phyloP scores from a whole-genome alignment of 495 filamentous ascomycete genomes.

The Penicillium verhagenii region DNA sequence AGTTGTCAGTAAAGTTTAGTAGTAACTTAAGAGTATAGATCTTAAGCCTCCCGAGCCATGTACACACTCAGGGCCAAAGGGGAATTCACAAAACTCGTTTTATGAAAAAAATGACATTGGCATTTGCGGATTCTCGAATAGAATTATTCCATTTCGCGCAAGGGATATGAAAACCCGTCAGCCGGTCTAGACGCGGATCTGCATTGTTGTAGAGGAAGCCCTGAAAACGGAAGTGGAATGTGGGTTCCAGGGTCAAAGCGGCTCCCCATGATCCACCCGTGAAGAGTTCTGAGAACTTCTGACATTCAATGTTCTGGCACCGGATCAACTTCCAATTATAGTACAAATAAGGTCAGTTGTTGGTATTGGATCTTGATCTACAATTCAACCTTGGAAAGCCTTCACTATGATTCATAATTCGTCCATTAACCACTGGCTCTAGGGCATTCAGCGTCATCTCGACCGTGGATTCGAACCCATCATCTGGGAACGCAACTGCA shows the following conservation, averaged over 20 bases:
- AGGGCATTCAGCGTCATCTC: neutral
- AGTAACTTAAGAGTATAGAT: constrained; percentile 13
- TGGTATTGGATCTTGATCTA: neutral
- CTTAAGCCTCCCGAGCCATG: too few relatives aligned
- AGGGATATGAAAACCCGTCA: neutral
- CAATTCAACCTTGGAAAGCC: neutral
- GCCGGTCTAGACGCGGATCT: constrained; percentile 12
- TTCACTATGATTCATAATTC: neutral
- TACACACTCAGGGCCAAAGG: too few relatives aligned
- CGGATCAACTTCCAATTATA: neutral
- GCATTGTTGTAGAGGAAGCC: constrained; percentile 1
- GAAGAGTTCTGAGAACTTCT: too few relatives aligned
- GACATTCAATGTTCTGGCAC: too few relatives aligned
- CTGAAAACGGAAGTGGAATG: constrained; percentile 25
- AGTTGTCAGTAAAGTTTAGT: constrained; percentile 11
- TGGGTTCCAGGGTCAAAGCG: constrained; percentile 1
- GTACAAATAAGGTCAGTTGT: too few relatives aligned
- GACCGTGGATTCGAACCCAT: neutral
- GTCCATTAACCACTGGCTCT: neutral
- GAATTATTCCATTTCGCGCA: neutral
- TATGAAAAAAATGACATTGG: constrained; percentile 4
- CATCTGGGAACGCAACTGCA: constrained; percentile 29
- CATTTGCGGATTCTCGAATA: constrained; percentile 4
- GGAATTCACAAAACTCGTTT: too few relatives aligned
- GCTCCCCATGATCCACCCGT: too few relatives aligned